Evolutionary conservation across 352 stramenopile genomes (phyloP).

Genomic region (Phytopythium vexans): DNA sequence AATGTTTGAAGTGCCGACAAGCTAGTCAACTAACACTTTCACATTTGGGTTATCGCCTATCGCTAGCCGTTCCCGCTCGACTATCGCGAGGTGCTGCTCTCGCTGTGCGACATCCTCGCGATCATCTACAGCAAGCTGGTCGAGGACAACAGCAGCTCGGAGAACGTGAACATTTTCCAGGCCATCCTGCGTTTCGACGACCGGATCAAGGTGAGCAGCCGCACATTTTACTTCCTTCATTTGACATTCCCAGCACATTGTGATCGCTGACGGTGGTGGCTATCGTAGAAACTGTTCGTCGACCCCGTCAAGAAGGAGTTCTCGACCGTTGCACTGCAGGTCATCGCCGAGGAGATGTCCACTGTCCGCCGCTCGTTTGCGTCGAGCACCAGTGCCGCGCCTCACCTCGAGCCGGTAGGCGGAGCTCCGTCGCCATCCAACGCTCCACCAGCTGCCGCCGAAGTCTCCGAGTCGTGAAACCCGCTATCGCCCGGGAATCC

Average conservation of each 20-base stretch:
- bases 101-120: slow-evolving; percentile 76
- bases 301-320: slow-evolving; percentile 84
- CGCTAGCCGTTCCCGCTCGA: slow-evolving; percentile 75
- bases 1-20: slow-evolving; percentile 1
- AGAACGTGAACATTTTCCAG: slow-evolving; percentile 76
- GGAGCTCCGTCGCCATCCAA: too few relatives aligned
- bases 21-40: not conserved
- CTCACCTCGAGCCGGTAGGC: not conserved
- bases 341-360: slow-evolving; percentile 60
- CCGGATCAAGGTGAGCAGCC: slow-evolving; percentile 60
- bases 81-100: slow-evolving; percentile 79
- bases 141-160: slow-evolving; percentile 67
- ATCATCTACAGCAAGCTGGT: slow-evolving; percentile 83
- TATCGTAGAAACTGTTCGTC: slow-evolving; percentile 78
- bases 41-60: not conserved
- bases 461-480: too few relatives aligned
- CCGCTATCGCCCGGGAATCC: too few relatives aligned
- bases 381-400: slow-evolving; percentile 6
- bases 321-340: slow-evolving; percentile 44
- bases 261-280: not conserved
- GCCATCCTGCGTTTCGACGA: slow-evolving; percentile 78
- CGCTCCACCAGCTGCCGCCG: too few relatives aligned
- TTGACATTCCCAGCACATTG: too few relatives aligned
- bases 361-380: slow-evolving; percentile 49
- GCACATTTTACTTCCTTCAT: not conserved